Conservation (phyloP, 164 flowering plant genomes). For the Berberis thunbergii region DNA sequence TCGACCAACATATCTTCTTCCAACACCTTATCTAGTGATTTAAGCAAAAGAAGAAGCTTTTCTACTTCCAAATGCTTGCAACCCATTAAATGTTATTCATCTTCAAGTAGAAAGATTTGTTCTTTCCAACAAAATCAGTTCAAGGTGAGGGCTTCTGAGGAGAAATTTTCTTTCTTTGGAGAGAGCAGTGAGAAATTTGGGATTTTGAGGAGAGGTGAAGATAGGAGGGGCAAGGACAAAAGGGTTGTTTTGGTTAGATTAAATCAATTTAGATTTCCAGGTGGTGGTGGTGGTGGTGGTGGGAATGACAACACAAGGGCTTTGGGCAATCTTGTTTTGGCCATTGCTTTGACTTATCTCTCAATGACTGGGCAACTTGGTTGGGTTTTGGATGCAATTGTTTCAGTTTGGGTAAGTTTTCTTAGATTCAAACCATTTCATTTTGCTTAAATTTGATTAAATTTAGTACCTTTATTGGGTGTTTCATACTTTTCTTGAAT, state of each 20-base stretch:
- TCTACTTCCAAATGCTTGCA: slow-evolving; percentile 8
- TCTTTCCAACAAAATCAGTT: slow-evolving; percentile 17
- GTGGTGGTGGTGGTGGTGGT: slow-evolving; percentile 48
- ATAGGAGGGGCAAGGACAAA: slow-evolving; percentile 22
- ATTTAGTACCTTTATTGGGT: neutral
- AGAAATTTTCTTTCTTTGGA: slow-evolving; percentile 17
- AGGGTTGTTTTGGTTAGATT: slow-evolving; percentile 48
- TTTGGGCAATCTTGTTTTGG: slow-evolving; percentile 79
- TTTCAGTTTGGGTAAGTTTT: slow-evolving; percentile 74
- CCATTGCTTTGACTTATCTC: slow-evolving; percentile 77
- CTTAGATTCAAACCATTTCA: neutral
- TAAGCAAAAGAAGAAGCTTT: slow-evolving; percentile 7
- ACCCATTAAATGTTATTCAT: slow-evolving; percentile 8
- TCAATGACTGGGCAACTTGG: slow-evolving; percentile 86
- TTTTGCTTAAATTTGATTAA: neutral
- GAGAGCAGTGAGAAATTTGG: slow-evolving; percentile 21
- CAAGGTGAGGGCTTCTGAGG: slow-evolving; percentile 16
- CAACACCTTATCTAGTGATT: neutral
- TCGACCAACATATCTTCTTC: slow-evolving; percentile 6
- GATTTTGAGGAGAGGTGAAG: slow-evolving; percentile 23
- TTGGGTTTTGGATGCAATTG: slow-evolving; percentile 86
- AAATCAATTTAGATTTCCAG: slow-evolving; percentile 47
- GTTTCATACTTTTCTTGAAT: neutral
- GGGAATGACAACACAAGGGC: slow-evolving; percentile 40
- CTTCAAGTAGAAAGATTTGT: slow-evolving; percentile 9